Percentiles rank a stretch among this genome's conserved stretches.
Conservation (phyloP, 169 alveolate genomes). For the Pseudocohnilembus persalinus region DNA sequence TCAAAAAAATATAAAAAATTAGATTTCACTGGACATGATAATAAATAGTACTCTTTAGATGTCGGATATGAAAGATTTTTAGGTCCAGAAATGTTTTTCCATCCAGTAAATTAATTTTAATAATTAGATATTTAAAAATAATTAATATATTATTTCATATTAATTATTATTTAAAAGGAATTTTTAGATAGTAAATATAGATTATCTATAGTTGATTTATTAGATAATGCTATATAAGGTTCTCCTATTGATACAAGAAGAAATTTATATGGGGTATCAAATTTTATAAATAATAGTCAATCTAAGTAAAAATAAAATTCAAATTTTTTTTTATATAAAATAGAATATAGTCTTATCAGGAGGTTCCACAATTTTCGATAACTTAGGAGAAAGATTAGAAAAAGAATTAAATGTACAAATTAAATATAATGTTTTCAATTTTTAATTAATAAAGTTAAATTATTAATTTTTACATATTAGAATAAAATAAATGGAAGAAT, state of each 20-base stretch:
- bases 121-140: neutral
- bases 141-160: too few relatives aligned
- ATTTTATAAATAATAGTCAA: neutral
- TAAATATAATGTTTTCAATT: neutral
- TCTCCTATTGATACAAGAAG: conserved; percentile 78
- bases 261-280: conserved; percentile 47
- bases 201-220: conserved; percentile 61
- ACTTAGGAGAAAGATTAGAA: conserved; percentile 68
- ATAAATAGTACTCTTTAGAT: conserved; percentile 49
- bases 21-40: conserved; percentile 32
- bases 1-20: conserved; percentile 50
- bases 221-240: conserved; percentile 69
- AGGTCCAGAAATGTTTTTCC: conserved; percentile 82
- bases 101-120: conserved; percentile 50
- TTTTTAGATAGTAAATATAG: conserved; percentile 67
- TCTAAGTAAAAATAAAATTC: neutral
- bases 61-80: conserved; percentile 75
- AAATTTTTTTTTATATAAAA: neutral
- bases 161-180: conserved; percentile 20
- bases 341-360: conserved; percentile 80
- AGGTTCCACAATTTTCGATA: conserved; percentile 72
- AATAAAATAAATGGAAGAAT: conserved; percentile 70
- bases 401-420: conserved; percentile 30
- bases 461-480: conserved; percentile 2
- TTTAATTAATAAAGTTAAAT: neutral